Percentiles rank a stretch among this genome's conserved stretches.
These are phyloP conservation scores for Aspergillus caelatus DNA, from an alignment of 2,329 filamentous ascomycete genomes.

Conservation along the genomic window DNA sequence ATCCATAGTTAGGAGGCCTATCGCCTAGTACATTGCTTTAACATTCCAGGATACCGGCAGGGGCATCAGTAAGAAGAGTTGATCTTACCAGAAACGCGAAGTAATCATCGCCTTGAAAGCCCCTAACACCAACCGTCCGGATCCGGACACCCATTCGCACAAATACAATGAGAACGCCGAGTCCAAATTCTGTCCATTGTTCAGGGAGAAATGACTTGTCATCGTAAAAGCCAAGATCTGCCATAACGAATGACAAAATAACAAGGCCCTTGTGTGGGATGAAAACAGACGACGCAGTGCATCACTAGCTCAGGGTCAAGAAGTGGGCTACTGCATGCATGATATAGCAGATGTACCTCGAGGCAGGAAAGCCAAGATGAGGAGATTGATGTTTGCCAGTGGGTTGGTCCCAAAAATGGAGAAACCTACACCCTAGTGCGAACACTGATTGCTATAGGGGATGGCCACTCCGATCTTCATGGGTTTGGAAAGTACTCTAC, in stretches of 20 bases:
- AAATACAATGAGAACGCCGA: constrained; percentile 1
- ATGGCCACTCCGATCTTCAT: neutral
- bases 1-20: constrained; percentile 3
- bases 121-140: constrained; percentile 1
- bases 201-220: constrained; percentile 8
- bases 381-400: neutral
- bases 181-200: constrained; percentile 6
- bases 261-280: neutral
- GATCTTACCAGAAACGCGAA: constrained; percentile 6
- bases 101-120: constrained; percentile 9
- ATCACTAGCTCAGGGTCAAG: neutral
- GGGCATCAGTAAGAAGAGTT: no score
- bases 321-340: neutral
- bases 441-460: neutral
- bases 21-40: neutral
- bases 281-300: neutral
- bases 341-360: neutral
- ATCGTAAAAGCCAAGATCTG: constrained; percentile 9
- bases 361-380: neutral
- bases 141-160: constrained; percentile 5
- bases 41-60: neutral
- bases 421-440: neutral
- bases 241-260: neutral
- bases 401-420: neutral
- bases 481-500: neutral